Conservation (phyloP, 2,329 filamentous ascomycete genomes). For the Fusarium sp. region DNA sequence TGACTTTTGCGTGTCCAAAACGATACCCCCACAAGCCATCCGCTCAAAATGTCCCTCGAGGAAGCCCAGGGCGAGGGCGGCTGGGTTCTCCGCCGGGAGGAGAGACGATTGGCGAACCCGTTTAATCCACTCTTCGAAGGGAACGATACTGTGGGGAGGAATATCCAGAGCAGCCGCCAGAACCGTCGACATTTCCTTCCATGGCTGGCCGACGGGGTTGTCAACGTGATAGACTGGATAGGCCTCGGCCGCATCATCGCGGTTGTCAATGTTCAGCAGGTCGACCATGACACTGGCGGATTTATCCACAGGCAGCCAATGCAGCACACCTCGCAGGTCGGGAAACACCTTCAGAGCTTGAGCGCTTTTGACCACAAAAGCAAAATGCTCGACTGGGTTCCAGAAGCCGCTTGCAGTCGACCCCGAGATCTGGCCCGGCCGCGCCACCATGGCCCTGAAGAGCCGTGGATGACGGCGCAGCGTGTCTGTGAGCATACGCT, state of each 20-base stretch:
- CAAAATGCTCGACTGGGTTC: constrained; percentile 68
- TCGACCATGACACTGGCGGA: constrained; percentile 33
- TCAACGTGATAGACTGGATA: constrained; percentile 46
- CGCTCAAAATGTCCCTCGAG: constrained; percentile 12
- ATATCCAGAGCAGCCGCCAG: constrained; percentile 5
- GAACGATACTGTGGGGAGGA: background rate
- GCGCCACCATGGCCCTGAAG: constrained; percentile 62
- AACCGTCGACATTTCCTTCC: constrained; percentile 25
- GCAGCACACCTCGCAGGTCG: constrained; percentile 57
- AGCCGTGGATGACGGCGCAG: constrained; percentile 58
- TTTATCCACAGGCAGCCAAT: constrained; percentile 63
- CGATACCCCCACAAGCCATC: constrained; percentile 20
- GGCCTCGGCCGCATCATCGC: background rate
- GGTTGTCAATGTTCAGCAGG: constrained; percentile 1
- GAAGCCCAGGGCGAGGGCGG: constrained; percentile 1
- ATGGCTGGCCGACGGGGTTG: constrained; percentile 40
- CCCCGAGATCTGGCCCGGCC: constrained; percentile 69
- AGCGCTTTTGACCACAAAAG: constrained; percentile 65
- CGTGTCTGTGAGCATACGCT: constrained; percentile 62
- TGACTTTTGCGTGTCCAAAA: constrained; percentile 5
- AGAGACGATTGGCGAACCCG: background rate
- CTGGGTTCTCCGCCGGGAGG: constrained; percentile 3
- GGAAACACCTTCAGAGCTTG: constrained; percentile 62
- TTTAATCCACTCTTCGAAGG: constrained; percentile 4
- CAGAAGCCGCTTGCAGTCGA: constrained; percentile 65